Evolutionary conservation across 2,329 filamentous ascomycete species (phyloP).

Genomic region (Pseudomassariella vexata): DNA sequence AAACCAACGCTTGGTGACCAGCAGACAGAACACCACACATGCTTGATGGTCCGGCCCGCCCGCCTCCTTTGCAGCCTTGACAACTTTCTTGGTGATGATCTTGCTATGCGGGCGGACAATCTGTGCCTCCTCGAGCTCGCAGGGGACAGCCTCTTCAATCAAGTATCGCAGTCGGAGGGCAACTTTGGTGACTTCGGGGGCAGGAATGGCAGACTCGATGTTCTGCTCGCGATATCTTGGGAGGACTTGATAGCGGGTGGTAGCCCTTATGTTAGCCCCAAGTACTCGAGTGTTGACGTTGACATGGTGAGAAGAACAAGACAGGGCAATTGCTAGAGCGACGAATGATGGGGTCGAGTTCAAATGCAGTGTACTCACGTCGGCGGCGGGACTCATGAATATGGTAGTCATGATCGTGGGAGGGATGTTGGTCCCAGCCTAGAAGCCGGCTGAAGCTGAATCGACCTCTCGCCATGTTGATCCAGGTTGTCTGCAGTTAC

Average conservation of each 20-base stretch:
- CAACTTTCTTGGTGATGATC: conserved; percentile 74
- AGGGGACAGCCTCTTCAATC: conserved; percentile 83
- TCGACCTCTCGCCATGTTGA: conserved; percentile 9
- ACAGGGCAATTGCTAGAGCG: too few species aligned
- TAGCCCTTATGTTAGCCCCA: conserved; percentile 10
- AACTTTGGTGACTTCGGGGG: conserved; percentile 79
- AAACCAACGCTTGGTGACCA: conserved; percentile 71
- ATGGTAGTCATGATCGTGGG: conserved; percentile 27
- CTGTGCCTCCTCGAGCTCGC: conserved; percentile 72
- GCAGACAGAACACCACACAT: conserved; percentile 79
- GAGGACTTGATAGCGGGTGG: conserved; percentile 46
- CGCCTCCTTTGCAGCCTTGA: conserved; percentile 75
- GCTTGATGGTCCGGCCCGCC: conserved; percentile 68
- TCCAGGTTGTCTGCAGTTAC: neutral
- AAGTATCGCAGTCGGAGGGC: conserved; percentile 87
- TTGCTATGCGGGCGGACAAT: conserved; percentile 78
- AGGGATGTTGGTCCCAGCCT: conserved; percentile 28
- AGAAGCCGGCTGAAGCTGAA: conserved; percentile 26
- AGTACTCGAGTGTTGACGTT: too few species aligned
- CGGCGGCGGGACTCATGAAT: conserved; percentile 38
- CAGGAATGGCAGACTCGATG: conserved; percentile 62
- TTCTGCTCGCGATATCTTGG: conserved; percentile 54
- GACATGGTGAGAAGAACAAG: too few species aligned
- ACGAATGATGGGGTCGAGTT: too few species aligned
- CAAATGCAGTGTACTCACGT: conserved; percentile 28